A percentile compares a stretch with the other conserved stretches of the same genome.
Conservation (phyloP, 2,329 filamentous ascomycete genomes). For the Alternaria ventricosa region DNA sequence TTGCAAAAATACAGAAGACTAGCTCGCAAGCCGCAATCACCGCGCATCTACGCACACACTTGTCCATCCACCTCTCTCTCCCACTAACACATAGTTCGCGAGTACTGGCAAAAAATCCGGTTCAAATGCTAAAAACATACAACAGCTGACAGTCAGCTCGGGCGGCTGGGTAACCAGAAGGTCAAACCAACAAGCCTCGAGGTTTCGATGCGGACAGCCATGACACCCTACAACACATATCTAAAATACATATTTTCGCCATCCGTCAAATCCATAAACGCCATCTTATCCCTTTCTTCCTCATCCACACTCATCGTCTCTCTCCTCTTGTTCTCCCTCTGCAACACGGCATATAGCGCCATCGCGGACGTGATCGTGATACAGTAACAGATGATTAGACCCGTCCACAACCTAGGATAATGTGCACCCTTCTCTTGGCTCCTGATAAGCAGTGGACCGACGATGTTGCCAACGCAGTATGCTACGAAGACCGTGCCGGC, state of each 20-base stretch:
- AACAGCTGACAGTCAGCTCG: no score
- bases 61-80: no score
- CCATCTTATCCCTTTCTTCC: conserved; percentile 58
- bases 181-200: background rate
- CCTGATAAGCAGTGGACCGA: conserved; percentile 74
- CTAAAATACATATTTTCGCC: conserved; percentile 64
- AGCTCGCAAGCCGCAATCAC: no score
- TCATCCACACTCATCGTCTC: conserved; percentile 60
- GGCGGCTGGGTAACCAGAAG: no score
- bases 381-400: conserved; percentile 71
- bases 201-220: background rate
- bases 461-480: conserved; percentile 78
- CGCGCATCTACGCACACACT: no score
- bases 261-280: conserved; percentile 62
- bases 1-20: no score
- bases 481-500: conserved; percentile 76
- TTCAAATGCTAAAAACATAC: no score
- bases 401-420: conserved; percentile 75
- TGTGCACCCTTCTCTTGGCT: conserved; percentile 69
- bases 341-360: conserved; percentile 65
- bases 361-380: conserved; percentile 68
- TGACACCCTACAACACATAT: conserved; percentile 52
- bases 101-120: no score
- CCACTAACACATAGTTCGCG: no score
- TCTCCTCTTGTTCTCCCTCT: conserved; percentile 58